Conservation (phyloP, 306 rosid species). For the Trichosanthes cucumerina region DNA sequence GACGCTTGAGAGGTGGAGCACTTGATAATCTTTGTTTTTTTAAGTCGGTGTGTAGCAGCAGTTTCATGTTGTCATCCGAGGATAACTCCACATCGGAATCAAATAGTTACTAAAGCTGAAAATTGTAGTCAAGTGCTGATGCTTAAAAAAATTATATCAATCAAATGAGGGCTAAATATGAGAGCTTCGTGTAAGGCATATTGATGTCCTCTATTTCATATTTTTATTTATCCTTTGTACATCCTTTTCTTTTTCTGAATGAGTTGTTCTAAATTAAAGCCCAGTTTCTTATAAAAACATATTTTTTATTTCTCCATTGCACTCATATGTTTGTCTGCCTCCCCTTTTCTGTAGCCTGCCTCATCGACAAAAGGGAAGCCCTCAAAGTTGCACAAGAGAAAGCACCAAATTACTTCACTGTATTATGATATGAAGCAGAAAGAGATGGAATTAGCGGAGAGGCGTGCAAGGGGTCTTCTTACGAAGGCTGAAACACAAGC, state of each 20-base stretch:
- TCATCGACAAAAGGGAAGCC: slow-evolving; percentile 75
- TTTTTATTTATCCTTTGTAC: neutral
- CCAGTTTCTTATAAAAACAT: too few species aligned
- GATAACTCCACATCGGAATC: neutral
- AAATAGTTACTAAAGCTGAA: neutral
- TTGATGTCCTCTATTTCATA: neutral
- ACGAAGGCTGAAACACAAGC: slow-evolving; percentile 97
- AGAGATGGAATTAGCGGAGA: slow-evolving; percentile 67
- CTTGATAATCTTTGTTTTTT: neutral
- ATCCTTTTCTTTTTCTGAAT: too few species aligned
- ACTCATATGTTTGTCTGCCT: neutral
- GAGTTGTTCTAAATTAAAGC: too few species aligned
- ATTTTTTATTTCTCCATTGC: neutral
- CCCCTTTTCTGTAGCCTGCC: slow-evolving; percentile 39
- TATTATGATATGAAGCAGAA: slow-evolving; percentile 84
- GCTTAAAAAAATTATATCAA: neutral
- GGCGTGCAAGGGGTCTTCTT: slow-evolving; percentile 79
- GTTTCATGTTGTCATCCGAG: neutral
- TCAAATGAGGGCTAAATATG: neutral
- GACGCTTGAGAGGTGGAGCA: neutral
- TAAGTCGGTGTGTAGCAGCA: neutral
- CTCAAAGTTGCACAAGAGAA: slow-evolving; percentile 81
- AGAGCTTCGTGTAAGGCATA: neutral
- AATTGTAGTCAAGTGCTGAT: neutral
- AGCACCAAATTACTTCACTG: slow-evolving; percentile 87